Evolutionary conservation across 2,329 filamentous ascomycete genomes (phyloP), one percentile per base, ranked within the genome.

Genomic region (Ophiostoma triangulosporum): DNA sequence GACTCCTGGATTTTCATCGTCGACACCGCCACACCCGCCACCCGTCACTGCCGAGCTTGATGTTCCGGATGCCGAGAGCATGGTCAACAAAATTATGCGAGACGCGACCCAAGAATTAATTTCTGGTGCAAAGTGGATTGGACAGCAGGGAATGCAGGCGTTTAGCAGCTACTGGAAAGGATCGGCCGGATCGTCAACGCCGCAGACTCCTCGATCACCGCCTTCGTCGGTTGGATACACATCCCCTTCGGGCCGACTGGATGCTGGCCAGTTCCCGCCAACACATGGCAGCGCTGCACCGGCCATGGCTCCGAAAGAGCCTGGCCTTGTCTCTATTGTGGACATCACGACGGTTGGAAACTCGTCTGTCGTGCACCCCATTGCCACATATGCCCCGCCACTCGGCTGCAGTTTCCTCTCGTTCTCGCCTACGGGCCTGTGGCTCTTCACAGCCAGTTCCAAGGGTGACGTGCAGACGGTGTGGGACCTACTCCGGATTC

Each of bases 391-490:
- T 61, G 74, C 76, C 29, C 74, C 84, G 2, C 78, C 81, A 1
- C 75, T 86, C 15, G 88, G 88, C 8, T 91, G 86, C 65, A 91
- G 86, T 64, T 89, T 86, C 63, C 64, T 93, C 31, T 89, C 86
- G 0, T 86, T 94, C 58, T 82, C 86, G 1, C 86, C 86, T 0
- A 80, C 78, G 6, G 86, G 86, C 0, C 66, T 90, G 26, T 80
- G 79, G 51, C 72, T 94, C 11, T 84, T 93, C 66, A 89, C 85
- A 0, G 84, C 85, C 6, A 91, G 85, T 66, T 84, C 76, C 62
- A 90, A 89, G 64, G 87, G 87, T n/a, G 88, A 94, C 62, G 77
- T 87, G 6, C 84, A 89, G 62, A 85, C 81, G 7, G 80, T 91
- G 1, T 93, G 87, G 87, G 86, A 91, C 64, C 67, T 93, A 54